A percentile compares a stretch with the other conserved stretches of the same genome.
Evolutionary conservation across 2,329 filamentous ascomycete genomes (phyloP).

Genomic region (Fusarium incarnatum): DNA sequence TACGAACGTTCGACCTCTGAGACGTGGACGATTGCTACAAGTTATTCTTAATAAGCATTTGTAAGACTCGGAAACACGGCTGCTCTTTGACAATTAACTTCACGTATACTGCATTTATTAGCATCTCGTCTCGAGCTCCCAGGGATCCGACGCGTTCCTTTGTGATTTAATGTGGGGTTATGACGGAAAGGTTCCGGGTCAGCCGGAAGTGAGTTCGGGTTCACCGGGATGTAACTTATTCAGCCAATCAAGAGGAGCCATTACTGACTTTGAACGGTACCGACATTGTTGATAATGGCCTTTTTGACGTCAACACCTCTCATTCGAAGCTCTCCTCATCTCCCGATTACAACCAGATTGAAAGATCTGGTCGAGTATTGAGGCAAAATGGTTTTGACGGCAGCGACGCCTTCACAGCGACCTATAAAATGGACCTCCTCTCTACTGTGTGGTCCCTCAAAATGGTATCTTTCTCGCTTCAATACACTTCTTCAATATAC

Average conservation of each 20-base stretch:
- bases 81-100: background rate
- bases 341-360: background rate
- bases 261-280: background rate
- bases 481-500: too few species aligned
- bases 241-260: background rate
- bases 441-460: too few species aligned
- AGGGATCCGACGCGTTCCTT: background rate
- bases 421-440: too few species aligned
- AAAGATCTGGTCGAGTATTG: accelerated
- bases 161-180: background rate
- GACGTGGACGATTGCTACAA: background rate
- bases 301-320: background rate
- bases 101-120: background rate
- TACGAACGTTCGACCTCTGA: accelerated
- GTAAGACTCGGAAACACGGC: background rate
- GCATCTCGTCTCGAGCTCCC: background rate
- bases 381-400: too few species aligned
- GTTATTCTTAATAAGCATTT: background rate
- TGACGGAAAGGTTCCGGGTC: background rate
- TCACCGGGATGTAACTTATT: background rate
- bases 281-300: background rate
- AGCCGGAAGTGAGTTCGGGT: background rate
- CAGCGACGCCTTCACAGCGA: too few species aligned
- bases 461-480: too few species aligned
- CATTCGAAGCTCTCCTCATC: background rate